Percentiles rank a stretch among this genome's conserved stretches.
Conservation (phyloP, 2,329 filamentous ascomycete species). For the Gaeumannomyces tritici region DNA sequence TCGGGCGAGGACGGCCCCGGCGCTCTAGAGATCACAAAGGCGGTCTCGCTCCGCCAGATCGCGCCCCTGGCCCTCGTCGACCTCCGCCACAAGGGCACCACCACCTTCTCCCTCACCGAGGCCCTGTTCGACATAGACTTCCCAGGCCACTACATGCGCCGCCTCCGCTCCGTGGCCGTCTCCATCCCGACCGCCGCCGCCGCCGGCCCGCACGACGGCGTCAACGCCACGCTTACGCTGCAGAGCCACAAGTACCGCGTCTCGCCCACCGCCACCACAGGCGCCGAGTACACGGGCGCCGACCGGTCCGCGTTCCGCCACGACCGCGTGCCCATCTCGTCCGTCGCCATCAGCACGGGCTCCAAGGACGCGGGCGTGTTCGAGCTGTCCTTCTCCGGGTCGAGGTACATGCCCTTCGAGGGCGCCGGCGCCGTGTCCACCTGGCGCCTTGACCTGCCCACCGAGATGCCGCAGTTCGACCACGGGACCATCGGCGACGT, state of each 20-base stretch:
- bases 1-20: conserved; percentile 8
- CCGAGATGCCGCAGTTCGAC: too few relatives aligned
- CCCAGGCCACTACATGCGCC: conserved; percentile 28
- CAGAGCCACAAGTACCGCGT: conserved; percentile 7
- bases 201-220: conserved; percentile 16
- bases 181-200: conserved; percentile 21
- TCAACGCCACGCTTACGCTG: conserved; percentile 16
- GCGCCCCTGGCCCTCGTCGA: conserved; percentile 16
- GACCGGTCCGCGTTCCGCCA: conserved; percentile 10
- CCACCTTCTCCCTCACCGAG: conserved; percentile 20
- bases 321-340: conserved; percentile 12
- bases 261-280: background rate
- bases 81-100: conserved; percentile 13
- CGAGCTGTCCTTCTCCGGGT: conserved; percentile 18
- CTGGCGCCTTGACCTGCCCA: too few relatives aligned
- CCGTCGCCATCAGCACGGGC: conserved; percentile 12
- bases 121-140: conserved; percentile 25
- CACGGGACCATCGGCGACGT: too few relatives aligned
- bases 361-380: conserved; percentile 21
- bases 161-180: conserved; percentile 21
- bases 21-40: conserved; percentile 21
- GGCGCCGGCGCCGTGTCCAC: conserved; percentile 1
- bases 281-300: background rate
- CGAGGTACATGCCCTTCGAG: conserved; percentile 26
- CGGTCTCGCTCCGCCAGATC: conserved; percentile 19